Base-by-base conservation (phyloP, 345 rosid species). In the Geranium rotundifolium region DNA sequence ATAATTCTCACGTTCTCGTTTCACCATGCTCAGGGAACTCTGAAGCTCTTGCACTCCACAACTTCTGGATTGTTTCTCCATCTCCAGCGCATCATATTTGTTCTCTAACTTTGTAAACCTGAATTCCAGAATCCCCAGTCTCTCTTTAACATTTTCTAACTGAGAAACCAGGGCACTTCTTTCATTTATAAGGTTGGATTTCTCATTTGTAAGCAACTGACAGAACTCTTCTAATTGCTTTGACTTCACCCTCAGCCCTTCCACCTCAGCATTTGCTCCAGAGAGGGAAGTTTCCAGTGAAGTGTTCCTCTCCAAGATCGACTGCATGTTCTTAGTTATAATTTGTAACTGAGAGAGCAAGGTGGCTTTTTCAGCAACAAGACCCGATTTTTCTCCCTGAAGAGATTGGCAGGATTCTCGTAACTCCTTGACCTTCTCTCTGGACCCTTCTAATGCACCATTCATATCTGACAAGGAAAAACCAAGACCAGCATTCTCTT, bases 381-480 rank as follows among this genome's bases (percentile, higher is more conserved):
- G 89, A 56, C 70, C 67, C 16, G 84, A 83, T 71, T 87, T 89
- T 65, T 85, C 89, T 65, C 55, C 75, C 65, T 73, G 18, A 34
- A 88, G 88, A 56, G 74, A 77, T 63, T 76, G 74, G 63, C 82
- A 74, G 68, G 78, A 76, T 67, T 81, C 86, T 80, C 89, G 92
- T 65, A 85, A 69, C 41, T 68, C 71, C 71, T 79, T 75, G 63
- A 85, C 77, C 78, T 76, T 84, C 64, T 70, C 80, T 71, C 86
- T 76, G 58, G 77, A 74, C 67, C 82, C 84, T 71, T 83, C 87
- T 62, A 92, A 72, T 78, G 85, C 91, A 18, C 71, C 81, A 76
- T 82, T 87, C 84, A 92, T 69, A 76, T 86, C 91, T 23, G 86
- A 81, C 63, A 92, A 74, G 57, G 91, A 87, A 59, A 84, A 82